A percentile compares a stretch with the other conserved stretches of the same genome.
phyloP scores from a whole-genome alignment of 441 rosid species.

The Bocquillonia castaneifolia region DNA sequence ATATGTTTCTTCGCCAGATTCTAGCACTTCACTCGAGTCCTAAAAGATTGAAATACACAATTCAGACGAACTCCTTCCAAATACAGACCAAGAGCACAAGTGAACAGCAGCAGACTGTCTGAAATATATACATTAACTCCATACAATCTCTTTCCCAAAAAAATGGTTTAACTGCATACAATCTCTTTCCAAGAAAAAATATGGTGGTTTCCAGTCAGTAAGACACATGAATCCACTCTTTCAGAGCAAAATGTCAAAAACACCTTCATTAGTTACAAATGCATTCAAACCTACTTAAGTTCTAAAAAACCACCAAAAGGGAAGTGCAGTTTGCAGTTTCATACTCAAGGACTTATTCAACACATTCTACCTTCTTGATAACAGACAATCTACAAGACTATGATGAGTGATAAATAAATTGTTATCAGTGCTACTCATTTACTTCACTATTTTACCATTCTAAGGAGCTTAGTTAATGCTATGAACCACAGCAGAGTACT shows the following conservation, averaged over 20 bases:
- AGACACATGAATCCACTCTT: neutral
- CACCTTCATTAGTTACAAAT: neutral
- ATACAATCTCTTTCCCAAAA: neutral
- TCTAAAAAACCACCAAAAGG: neutral
- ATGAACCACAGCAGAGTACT: neutral
- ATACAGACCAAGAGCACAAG: constrained; percentile 7
- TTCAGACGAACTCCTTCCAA: constrained; percentile 3
- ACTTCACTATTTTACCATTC: neutral
- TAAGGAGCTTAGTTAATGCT: neutral
- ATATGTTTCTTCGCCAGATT: constrained; percentile 82
- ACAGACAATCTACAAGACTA: neutral
- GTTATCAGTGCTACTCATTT: neutral
- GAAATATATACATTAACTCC: neutral
- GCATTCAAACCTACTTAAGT: neutral
- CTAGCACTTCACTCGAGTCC: constrained; percentile 54
- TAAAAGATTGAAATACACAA: constrained; percentile 30
- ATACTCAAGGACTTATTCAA: neutral
- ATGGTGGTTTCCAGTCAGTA: neutral
- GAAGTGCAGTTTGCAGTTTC: neutral
- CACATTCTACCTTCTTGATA: neutral
- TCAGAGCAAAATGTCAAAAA: neutral
- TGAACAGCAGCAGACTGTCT: neutral
- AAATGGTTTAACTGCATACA: neutral
- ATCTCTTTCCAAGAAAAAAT: neutral
- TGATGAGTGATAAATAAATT: neutral